Percentiles rank a stretch among this genome's conserved stretches.
Evolutionary conservation across 768 basidiomycete species (phyloP).

Genomic region (Lactarius indigo): DNA sequence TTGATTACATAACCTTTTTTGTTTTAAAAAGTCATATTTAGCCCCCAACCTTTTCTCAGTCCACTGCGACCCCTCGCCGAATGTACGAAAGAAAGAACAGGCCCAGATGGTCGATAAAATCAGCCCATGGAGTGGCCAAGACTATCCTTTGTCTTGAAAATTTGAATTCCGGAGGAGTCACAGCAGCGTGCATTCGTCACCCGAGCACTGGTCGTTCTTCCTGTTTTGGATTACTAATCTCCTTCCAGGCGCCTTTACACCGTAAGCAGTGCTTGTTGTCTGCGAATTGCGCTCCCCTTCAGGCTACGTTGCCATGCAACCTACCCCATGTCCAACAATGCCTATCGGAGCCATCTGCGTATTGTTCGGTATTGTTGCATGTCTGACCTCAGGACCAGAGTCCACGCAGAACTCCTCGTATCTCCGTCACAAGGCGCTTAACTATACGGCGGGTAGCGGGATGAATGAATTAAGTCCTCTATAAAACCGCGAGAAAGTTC

Average conservation of each 20-base stretch:
- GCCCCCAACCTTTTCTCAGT: too few relatives aligned
- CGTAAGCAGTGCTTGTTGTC: background rate
- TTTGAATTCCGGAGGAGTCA: background rate
- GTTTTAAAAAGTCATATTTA: too few relatives aligned
- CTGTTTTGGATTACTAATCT: background rate
- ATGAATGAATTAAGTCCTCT: background rate
- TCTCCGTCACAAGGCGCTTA: background rate
- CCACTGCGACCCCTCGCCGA: too few relatives aligned
- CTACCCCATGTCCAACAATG: background rate
- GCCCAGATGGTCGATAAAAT: background rate
- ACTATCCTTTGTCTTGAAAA: background rate
- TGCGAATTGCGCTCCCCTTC: background rate
- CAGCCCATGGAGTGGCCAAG: too few relatives aligned
- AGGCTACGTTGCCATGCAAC: background rate
- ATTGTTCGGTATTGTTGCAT: background rate
- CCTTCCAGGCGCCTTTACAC: background rate
- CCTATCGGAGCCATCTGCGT: background rate
- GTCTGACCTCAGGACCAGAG: background rate
- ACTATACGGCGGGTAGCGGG: background rate
- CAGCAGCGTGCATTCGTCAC: background rate
- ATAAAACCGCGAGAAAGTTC: constrained; percentile 5
- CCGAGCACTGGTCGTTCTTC: background rate
- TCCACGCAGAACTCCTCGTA: background rate
- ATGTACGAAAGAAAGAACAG: too few relatives aligned
- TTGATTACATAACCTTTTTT: background rate